Conservation (phyloP, 2,329 filamentous ascomycete species). For the Emergomyces africanus region DNA sequence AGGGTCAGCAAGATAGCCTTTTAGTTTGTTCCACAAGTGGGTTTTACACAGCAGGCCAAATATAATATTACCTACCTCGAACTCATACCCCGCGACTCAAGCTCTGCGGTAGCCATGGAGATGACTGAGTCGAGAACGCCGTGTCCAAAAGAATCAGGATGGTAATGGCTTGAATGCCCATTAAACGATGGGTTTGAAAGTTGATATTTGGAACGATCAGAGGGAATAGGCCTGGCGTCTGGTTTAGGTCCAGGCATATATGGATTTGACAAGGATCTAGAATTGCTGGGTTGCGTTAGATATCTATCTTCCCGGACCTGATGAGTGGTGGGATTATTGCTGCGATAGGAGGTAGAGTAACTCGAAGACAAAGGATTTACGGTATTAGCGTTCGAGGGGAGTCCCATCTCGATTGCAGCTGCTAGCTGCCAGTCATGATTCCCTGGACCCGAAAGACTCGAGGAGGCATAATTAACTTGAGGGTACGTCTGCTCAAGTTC, state of each 20-base stretch:
- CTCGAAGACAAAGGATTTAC: background rate
- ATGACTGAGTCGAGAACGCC: background rate
- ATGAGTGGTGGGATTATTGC: background rate
- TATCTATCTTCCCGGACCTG: background rate
- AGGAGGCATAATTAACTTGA: background rate
- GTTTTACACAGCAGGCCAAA: background rate
- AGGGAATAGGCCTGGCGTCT: background rate
- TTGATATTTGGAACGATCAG: background rate
- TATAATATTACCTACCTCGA: background rate
- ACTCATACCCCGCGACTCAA: background rate
- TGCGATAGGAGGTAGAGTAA: background rate
- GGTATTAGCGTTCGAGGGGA: background rate
- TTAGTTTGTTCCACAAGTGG: background rate
- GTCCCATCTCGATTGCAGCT: background rate
- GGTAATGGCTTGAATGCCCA: background rate
- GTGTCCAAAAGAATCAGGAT: background rate
- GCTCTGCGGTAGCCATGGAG: background rate
- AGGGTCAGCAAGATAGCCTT: background rate
- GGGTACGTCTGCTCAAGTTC: conserved; percentile 4
- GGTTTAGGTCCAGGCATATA: background rate
- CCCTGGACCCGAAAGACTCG: background rate
- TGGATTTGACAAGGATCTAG: background rate
- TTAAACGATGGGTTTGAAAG: background rate
- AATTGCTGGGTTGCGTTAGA: background rate
- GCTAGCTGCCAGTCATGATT: background rate